Evolutionary conservation across 2,329 filamentous ascomycete species (phyloP).

Genomic region (Xylaria arbuscula): DNA sequence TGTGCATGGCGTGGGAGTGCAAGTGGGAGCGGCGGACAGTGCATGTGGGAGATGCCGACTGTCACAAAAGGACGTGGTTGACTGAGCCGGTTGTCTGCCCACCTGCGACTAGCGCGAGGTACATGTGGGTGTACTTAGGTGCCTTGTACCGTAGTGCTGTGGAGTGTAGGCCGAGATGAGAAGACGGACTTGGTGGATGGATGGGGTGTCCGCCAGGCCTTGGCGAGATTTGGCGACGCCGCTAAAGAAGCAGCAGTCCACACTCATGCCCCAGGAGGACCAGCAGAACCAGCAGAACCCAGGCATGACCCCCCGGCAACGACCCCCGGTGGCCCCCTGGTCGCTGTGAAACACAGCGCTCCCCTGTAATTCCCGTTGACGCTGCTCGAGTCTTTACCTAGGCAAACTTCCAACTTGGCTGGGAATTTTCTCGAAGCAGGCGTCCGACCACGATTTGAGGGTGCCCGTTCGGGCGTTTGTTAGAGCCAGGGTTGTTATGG

Average conservation of each 20-base stretch:
- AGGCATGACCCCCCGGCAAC: conserved; percentile 41
- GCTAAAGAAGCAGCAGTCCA: conserved; percentile 20
- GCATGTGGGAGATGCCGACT: conserved; percentile 22
- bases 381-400: conserved; percentile 54
- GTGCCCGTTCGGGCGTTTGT: conserved; percentile 38
- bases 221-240: conserved; percentile 30
- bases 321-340: conserved; percentile 48
- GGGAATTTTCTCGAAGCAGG: conserved; percentile 57
- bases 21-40: conserved; percentile 26
- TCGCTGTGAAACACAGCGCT: conserved; percentile 63
- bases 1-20: conserved; percentile 3
- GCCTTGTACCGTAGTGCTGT: neutral
- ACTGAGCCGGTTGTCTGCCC: conserved; percentile 2
- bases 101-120: conserved; percentile 2
- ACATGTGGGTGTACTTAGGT: neutral
- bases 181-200: neutral
- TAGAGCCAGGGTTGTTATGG: conserved; percentile 40
- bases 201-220: conserved; percentile 1
- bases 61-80: conserved; percentile 25
- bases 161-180: neutral
- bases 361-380: conserved; percentile 60
- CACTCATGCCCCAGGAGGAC: conserved; percentile 20
- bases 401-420: conserved; percentile 59
- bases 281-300: conserved; percentile 44
- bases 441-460: conserved; percentile 25